Evolutionary conservation across 371 early-diverging fungal species (phyloP), one percentile per base, ranked within the genome.

Genomic region (Actinomortierella wolfii): DNA sequence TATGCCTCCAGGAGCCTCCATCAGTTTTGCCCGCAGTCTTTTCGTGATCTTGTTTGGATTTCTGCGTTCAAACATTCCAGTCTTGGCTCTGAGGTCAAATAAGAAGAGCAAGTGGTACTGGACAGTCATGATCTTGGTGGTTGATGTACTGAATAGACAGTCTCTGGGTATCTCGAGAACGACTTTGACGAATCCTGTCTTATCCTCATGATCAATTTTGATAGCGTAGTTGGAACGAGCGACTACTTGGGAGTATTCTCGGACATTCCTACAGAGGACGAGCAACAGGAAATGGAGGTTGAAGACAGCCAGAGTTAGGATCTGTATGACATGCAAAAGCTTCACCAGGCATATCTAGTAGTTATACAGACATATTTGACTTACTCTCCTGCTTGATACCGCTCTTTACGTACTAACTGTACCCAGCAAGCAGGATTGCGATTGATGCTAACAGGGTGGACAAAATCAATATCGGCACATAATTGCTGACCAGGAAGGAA

Each of bases 351-450:
- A 34, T 6, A 34, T 17, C 24, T 17, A 17, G 26, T 6, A 26
- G 41, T 17, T 11, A 24, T 6, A 17, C 4, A 34, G 17, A 24
- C 21, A 64, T 4, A 26, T 26, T 11, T 6, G 15, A 56, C 70
- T 5, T 70, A 70, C 70, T 60, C 59, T 48, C 65, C 65, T 14
- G 64, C 70, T 1, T 28, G 25, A 25, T 57, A 70, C 13, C 23
- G 34, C 24, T 70, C 70, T 25, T 64, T 64, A n/a, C 70, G 64
- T 24, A 70, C 20, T 40, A 70, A 56, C 40, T 70, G 64, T n/a
- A 70, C 46, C 70, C 70, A 70, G 39, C 70, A 70, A 1, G 61
- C 70, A 0, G 70, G 65, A 26, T 64, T 55, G 6, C 70, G 60
- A 5, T 49, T 54, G 17, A 64, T 43, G 8, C 21, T 26, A 20